Percentiles rank a stretch among this genome's conserved stretches.
Evolutionary conservation across 192 early-diverging fungal genomes (phyloP).

Genomic region (Backusella tuberculispora): DNA sequence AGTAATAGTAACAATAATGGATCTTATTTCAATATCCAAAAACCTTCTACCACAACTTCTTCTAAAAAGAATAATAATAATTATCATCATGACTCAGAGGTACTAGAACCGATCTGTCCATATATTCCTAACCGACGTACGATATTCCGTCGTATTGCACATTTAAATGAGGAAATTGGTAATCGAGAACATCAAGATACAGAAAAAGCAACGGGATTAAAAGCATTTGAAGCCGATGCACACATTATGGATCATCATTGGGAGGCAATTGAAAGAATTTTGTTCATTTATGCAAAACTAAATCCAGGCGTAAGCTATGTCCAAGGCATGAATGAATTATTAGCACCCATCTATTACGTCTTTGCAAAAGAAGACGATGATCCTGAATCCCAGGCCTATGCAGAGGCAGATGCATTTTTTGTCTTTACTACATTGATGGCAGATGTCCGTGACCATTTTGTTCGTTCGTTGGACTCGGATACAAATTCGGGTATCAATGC

Average conservation of each 20-base stretch:
- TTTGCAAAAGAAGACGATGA: constrained; percentile 58
- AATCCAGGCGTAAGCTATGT: constrained; percentile 84
- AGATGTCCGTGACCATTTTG: constrained; percentile 81
- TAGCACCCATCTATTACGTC: constrained; percentile 82
- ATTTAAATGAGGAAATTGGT: constrained; percentile 66
- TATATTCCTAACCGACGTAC: constrained; percentile 56
- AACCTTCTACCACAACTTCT: neutral
- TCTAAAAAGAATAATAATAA: too few relatives aligned
- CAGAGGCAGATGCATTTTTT: constrained; percentile 83
- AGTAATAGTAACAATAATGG: neutral
- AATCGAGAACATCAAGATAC: constrained; percentile 47
- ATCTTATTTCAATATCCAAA: neutral
- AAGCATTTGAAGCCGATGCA: constrained; percentile 22
- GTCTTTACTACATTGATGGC: constrained; percentile 72
- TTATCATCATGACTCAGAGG: neutral
- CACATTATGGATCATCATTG: constrained; percentile 68
- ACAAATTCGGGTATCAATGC: constrained; percentile 59
- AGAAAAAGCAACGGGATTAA: neutral
- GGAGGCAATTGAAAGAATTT: constrained; percentile 76
- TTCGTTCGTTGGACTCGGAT: constrained; percentile 69
- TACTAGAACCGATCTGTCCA: constrained; percentile 40
- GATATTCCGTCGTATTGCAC: constrained; percentile 66
- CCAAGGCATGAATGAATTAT: constrained; percentile 89
- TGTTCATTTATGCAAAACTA: constrained; percentile 80
- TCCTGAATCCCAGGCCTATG: constrained; percentile 56